phyloP scores from a whole-genome alignment of 768 basidiomycete genomes.

The Mycena sanguinolenta region DNA sequence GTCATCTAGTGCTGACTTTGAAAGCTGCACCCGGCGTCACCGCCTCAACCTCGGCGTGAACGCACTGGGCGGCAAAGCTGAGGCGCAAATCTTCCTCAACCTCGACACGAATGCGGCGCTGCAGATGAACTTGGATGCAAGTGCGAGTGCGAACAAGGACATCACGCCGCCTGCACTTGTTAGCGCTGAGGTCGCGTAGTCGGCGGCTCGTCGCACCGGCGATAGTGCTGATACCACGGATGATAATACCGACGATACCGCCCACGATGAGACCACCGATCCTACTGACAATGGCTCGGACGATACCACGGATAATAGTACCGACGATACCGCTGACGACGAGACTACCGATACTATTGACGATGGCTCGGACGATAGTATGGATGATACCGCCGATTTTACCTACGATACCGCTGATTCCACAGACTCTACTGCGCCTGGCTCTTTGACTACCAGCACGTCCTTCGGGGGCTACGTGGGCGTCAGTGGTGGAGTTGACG shows the following conservation, averaged over 20 bases:
- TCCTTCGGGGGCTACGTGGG: constrained; percentile 37
- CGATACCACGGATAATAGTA: neutral
- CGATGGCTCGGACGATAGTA: neutral
- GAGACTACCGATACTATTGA: neutral
- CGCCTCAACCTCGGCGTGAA: constrained; percentile 45
- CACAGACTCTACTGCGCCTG: neutral
- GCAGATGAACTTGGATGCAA: constrained; percentile 39
- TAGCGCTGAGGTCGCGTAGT: neutral
- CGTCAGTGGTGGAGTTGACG: constrained; percentile 29
- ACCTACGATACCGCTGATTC: neutral
- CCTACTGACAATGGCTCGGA: too few relatives aligned
- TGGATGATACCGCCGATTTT: neutral
- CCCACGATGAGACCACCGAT: too few relatives aligned
- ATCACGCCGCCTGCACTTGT: neutral
- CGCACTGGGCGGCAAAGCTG: constrained; percentile 35
- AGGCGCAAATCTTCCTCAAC: constrained; percentile 34
- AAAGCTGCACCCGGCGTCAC: constrained; percentile 43
- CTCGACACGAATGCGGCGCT: constrained; percentile 44
- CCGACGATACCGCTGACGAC: neutral
- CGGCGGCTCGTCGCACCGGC: too few relatives aligned
- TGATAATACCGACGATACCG: neutral
- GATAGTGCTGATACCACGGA: neutral
- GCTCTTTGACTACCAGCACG: neutral
- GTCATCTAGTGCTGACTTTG: constrained; percentile 37
- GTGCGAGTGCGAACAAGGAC: constrained; percentile 9